phyloP scores from a whole-genome alignment of 2,329 filamentous ascomycete species.

The Sphaerulina musiva region DNA sequence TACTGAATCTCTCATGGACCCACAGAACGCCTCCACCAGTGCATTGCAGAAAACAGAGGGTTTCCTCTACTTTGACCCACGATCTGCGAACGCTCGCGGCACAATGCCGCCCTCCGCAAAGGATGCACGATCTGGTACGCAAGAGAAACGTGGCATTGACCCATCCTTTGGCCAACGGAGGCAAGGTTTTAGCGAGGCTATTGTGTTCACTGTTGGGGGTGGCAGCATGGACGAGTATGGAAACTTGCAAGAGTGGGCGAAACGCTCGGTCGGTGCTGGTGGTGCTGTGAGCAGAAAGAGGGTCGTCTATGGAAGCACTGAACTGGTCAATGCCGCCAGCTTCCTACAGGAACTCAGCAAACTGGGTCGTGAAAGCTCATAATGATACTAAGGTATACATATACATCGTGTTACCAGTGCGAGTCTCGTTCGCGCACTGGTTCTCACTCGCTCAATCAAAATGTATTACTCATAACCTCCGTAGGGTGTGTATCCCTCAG shows the following conservation, averaged over 20 bases:
- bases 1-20: conserved; percentile 97
- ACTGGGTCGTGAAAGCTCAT: conserved; percentile 51
- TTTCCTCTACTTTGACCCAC: conserved; percentile 94
- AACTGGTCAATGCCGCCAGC: conserved; percentile 56
- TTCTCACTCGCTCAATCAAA: too few relatives aligned
- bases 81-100: conserved; percentile 84
- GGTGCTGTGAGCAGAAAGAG: conserved; percentile 60
- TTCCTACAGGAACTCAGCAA: conserved; percentile 55
- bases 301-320: conserved; percentile 92
- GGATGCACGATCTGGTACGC: conserved; percentile 27
- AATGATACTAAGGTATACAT: conserved; percentile 9
- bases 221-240: conserved; percentile 99
- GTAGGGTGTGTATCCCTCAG: too few relatives aligned
- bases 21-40: conserved; percentile 76
- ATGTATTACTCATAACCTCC: too few relatives aligned
- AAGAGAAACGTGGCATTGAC: conserved; percentile 34
- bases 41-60: conserved; percentile 94
- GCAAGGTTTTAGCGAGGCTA: conserved; percentile 38
- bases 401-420: neutral
- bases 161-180: conserved; percentile 23
- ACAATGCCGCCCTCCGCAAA: conserved; percentile 76
- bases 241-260: conserved; percentile 93
- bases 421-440: too few relatives aligned
- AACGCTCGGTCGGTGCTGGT: conserved; percentile 56
- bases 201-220: conserved; percentile 55